Percentiles rank a stretch among this genome's conserved stretches.
These are phyloP conservation scores for Coemansia sp. DNA, from an alignment of 192 early-diverging fungal species.

Conservation along the genomic window DNA sequence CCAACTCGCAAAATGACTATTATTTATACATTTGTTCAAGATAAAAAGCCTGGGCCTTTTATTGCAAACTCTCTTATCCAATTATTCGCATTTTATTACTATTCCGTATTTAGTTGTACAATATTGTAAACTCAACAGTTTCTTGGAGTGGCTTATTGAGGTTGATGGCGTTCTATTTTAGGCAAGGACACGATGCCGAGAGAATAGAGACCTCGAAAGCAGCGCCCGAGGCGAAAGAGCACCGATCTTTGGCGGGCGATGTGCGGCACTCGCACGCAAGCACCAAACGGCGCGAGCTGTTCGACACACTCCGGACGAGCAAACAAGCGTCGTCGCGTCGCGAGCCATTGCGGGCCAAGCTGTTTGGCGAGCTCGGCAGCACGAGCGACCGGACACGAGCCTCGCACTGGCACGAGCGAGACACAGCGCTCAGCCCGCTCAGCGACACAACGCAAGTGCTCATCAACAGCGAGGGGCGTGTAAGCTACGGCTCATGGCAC, in stretches of 20 bases:
- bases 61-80: not conserved
- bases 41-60: constrained; percentile 4
- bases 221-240: not conserved
- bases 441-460: constrained; percentile 20
- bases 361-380: constrained; percentile 25
- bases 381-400: not conserved
- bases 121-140: not conserved
- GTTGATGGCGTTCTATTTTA: constrained; percentile 49
- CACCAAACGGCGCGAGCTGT: not conserved
- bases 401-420: constrained; percentile 3
- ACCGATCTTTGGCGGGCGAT: constrained; percentile 3
- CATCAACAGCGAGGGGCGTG: constrained; percentile 49
- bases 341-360: constrained; percentile 27
- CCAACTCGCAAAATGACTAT: too few species aligned
- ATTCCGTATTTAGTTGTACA: not conserved
- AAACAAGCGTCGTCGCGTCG: constrained; percentile 10
- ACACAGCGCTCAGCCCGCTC: not conserved
- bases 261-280: not conserved
- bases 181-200: constrained; percentile 30
- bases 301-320: not conserved
- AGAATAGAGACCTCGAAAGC: constrained; percentile 12
- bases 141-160: not conserved
- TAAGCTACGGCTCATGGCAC: constrained; percentile 52
- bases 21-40: too few species aligned
- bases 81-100: not conserved